Base-by-base conservation (phyloP, 2,329 filamentous ascomycete genomes). In the Cercospora zeina region DNA sequence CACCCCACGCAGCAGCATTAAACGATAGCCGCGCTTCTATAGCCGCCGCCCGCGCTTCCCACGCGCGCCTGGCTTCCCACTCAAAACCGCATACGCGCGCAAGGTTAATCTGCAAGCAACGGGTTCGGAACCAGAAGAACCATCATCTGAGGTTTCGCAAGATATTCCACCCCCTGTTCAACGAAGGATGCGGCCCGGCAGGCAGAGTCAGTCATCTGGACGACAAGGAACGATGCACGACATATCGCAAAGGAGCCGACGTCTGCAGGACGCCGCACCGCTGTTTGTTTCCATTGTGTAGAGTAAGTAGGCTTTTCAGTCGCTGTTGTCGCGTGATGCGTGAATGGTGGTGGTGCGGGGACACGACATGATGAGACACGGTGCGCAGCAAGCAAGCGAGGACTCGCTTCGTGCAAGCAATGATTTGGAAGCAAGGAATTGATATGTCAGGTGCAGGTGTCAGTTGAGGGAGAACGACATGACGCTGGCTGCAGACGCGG, bases 261-360 rank as follows among this genome's bases (percentile, higher is more conserved):
- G 27, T 24, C 42, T 47, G 42, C 42, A 27, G 42, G 42, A 47
- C 7, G 42, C 42, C 42, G 42, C 42, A 47, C 42, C 42, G 42
- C 42, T 24, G 13, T 27, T 47, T 21, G 21, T 47, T 47, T 47
- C 42, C 42, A 24, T 13, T n/a, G 42, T n/a, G 21, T 13, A 45
- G 19, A 45, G 19, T 2, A 4, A 24, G 5, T 45, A 21, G 19
- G 7, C 21, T 6, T 27, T 24, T 47, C 9, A 21, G 21, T 27
- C 21, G 42, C 21, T 24, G 13, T 27, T 13, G 21, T 27, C 19
- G 42, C 13, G 42, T 47, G 10, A 47, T 47, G 42, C 42, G 42
- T 27, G 3, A 47, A n/a, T n/a, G 13, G 21, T 7, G 13, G 21
- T 7, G 21, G 11, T 47, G 19, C 42, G 6, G 42, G 4, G 19